Evolutionary conservation across 2,329 filamentous ascomycete genomes (phyloP).

Genomic region (Ceratocystis albifundus): DNA sequence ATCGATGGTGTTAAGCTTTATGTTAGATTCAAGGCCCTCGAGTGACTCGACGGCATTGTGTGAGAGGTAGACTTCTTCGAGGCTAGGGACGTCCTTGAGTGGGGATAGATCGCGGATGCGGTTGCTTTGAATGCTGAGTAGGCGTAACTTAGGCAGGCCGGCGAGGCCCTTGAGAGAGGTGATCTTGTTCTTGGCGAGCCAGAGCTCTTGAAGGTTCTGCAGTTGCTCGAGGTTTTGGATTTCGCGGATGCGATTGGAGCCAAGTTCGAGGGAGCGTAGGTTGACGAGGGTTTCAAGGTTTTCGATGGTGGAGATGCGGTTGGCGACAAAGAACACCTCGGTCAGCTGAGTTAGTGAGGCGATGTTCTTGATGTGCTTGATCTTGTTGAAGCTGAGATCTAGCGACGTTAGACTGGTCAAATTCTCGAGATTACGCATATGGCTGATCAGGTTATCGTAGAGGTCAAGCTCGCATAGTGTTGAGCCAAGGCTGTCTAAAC

Average conservation of each 20-base stretch:
- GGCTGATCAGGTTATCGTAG: conserved; percentile 89
- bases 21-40: conserved; percentile 55
- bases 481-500: conserved; percentile 52
- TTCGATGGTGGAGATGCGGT: conserved; percentile 84
- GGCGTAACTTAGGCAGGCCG: conserved; percentile 65
- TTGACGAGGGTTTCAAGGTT: conserved; percentile 62
- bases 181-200: conserved; percentile 96
- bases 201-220: conserved; percentile 70
- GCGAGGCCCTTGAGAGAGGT: conserved; percentile 65
- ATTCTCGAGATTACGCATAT: conserved; percentile 71
- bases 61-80: conserved; percentile 91
- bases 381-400: conserved; percentile 97
- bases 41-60: conserved; percentile 81
- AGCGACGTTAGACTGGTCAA: conserved; percentile 65
- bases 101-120: conserved; percentile 69
- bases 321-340: conserved; percentile 86
- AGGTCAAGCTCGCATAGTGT: conserved; percentile 78
- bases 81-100: conserved; percentile 57
- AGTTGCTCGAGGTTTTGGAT: conserved; percentile 75
- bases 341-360: conserved; percentile 63
- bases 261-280: conserved; percentile 76
- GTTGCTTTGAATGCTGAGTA: conserved; percentile 92
- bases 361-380: conserved; percentile 93
- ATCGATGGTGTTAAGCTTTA: conserved; percentile 65
- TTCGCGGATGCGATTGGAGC: conserved; percentile 80